Evolutionary conservation across 805 yeast genomes (phyloP).

Genomic region (Cyberlindnera sargentensis): DNA sequence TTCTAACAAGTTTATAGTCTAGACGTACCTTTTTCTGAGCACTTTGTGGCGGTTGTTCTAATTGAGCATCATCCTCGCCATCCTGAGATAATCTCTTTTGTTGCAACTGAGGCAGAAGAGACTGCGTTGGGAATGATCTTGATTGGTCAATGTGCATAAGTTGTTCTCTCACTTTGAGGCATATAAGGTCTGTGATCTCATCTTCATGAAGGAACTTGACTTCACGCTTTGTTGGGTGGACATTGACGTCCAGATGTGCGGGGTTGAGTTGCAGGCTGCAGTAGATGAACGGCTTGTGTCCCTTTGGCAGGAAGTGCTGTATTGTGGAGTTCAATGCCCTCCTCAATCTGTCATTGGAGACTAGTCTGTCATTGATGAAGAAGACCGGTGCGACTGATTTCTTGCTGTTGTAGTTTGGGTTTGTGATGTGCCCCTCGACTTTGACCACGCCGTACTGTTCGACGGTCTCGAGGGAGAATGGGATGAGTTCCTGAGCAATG

Average conservation of each 20-base stretch:
- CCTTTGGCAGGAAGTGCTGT: slow-evolving; percentile 61
- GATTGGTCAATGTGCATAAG: slow-evolving; percentile 57
- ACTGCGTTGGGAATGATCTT: slow-evolving; percentile 62
- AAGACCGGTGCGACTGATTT: slow-evolving; percentile 63
- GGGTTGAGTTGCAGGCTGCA: slow-evolving; percentile 63
- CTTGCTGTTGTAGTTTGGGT: slow-evolving; percentile 63
- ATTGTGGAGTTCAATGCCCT: slow-evolving; percentile 50
- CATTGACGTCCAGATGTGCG: slow-evolving; percentile 77
- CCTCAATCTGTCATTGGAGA: slow-evolving; percentile 72
- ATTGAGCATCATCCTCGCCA: slow-evolving; percentile 8
- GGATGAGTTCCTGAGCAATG: slow-evolving; percentile 59
- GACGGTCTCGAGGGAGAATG: slow-evolving; percentile 30
- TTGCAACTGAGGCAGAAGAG: slow-evolving; percentile 32
- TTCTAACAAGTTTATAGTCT: slow-evolving; percentile 64
- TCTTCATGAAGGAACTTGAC: slow-evolving; percentile 82
- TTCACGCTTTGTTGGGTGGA: slow-evolving; percentile 93
- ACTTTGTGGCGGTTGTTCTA: neutral
- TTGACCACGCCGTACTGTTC: slow-evolving; percentile 40
- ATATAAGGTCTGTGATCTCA: slow-evolving; percentile 65
- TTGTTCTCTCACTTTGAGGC: slow-evolving; percentile 39
- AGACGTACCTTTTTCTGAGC: slow-evolving; percentile 31
- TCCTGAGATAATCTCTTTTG: slow-evolving; percentile 14
- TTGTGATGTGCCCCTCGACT: slow-evolving; percentile 59
- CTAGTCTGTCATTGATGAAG: slow-evolving; percentile 81
- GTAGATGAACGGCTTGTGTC: slow-evolving; percentile 71